A percentile compares a stretch with the other conserved stretches of the same genome.
phyloP scores from a whole-genome alignment of 1,139 yeast genomes.

The Candida smagusa region DNA sequence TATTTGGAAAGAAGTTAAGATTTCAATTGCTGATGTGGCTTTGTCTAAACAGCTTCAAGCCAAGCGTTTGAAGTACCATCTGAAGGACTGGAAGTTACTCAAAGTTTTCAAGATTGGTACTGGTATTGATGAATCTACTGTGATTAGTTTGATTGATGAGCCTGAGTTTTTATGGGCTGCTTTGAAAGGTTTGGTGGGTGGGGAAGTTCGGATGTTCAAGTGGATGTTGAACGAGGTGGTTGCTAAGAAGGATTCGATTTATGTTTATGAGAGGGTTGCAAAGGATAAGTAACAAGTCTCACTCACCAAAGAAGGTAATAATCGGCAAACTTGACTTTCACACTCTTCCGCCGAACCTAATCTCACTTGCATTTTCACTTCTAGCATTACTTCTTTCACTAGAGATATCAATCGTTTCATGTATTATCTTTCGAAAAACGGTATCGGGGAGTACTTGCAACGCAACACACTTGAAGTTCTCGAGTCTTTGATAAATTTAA shows the following conservation, averaged over 20 bases:
- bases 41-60: constrained; percentile 11
- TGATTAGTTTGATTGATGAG: constrained; percentile 2
- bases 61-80: constrained; percentile 12
- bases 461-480: no score
- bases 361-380: no score
- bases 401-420: no score
- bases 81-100: constrained; percentile 26
- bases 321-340: no score
- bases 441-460: no score
- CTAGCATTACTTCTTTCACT: no score
- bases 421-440: no score
- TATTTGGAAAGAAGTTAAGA: constrained; percentile 57
- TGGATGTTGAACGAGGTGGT: constrained; percentile 21
- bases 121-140: constrained; percentile 1
- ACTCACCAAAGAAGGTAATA: no score
- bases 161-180: no score
- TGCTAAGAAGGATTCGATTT: constrained; percentile 23
- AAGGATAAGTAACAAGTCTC: constrained; percentile 8
- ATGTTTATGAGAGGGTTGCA: constrained; percentile 24
- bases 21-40: constrained; percentile 49
- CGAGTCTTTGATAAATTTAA: no score
- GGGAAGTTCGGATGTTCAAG: constrained; percentile 13
- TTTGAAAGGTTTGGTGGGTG: constrained; percentile 17
- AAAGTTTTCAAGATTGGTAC: constrained; percentile 19
- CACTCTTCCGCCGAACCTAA: no score